Conservation (phyloP, 2,329 filamentous ascomycete genomes). For the Phoma sp. region DNA sequence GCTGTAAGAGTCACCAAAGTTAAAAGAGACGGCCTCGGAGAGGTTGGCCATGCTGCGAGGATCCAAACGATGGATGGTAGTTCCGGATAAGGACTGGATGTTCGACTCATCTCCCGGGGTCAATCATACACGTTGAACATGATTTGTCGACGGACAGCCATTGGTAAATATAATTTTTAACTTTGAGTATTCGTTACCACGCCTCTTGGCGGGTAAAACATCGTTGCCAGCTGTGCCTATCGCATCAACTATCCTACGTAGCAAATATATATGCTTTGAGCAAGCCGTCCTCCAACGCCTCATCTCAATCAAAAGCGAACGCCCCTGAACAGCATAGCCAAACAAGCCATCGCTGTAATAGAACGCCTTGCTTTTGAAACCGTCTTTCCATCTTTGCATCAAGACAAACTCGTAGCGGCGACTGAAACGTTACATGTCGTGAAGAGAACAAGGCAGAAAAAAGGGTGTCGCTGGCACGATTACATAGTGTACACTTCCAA, state of each 20-base stretch:
- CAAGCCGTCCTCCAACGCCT: conserved; percentile 11
- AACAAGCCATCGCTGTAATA: conserved; percentile 6
- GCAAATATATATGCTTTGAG: conserved; percentile 3
- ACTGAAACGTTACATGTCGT: conserved; percentile 17
- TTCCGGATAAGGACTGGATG: background rate
- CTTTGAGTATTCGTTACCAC: conserved; percentile 16
- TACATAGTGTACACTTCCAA: conserved; percentile 47
- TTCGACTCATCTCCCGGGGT: no score
- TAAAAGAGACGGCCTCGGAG: no score
- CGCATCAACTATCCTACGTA: conserved; percentile 19
- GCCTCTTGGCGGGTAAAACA: conserved; percentile 14
- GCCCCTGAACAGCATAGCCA: conserved; percentile 10
- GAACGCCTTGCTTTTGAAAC: conserved; percentile 18
- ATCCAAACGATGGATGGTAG: no score
- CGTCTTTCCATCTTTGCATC: conserved; percentile 12
- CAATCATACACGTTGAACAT: no score
- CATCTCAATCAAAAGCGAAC: conserved; percentile 11
- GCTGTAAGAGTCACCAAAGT: no score
- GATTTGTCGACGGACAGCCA: no score
- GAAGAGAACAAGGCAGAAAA: conserved; percentile 18
- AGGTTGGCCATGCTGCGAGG: no score
- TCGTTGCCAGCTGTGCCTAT: conserved; percentile 3
- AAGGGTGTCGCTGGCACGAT: conserved; percentile 24
- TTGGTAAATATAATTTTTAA: conserved; percentile 1
- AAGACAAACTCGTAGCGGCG: conserved; percentile 14